Base-by-base conservation (phyloP, 1,139 yeast genomes). In the Blastobotrys elegans region DNA sequence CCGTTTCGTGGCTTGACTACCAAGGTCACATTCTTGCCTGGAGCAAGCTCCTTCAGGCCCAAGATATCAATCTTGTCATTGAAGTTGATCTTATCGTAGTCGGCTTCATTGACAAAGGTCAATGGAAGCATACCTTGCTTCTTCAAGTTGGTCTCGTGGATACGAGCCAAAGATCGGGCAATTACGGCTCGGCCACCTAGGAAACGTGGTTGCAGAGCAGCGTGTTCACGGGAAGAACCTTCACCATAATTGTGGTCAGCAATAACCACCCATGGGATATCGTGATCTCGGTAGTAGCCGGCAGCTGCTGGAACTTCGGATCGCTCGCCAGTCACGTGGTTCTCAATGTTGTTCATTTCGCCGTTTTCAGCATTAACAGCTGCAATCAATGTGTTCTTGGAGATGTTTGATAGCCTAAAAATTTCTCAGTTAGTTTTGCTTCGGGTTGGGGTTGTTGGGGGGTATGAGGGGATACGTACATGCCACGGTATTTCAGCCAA, bases 401-500 rank as follows among this genome's bases (percentile, higher is more conserved):
- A 89, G 69, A 92, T 92, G 84, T 92, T 92, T n/a, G n/a, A n/a
- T n/a, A n/a, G n/a, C n/a, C n/a, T n/a, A n/a, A n/a, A n/a, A n/a
- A n/a, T n/a, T n/a, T n/a, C n/a, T n/a, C n/a, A n/a, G n/a, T n/a
- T n/a, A n/a, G n/a, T n/a, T n/a, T n/a, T n/a, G n/a, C n/a, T n/a
- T n/a, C n/a, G n/a, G n/a, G n/a, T n/a, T n/a, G n/a, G n/a, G n/a
- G n/a, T n/a, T n/a, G n/a, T n/a, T n/a, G n/a, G n/a, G n/a, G n/a
- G n/a, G n/a, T n/a, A n/a, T n/a, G n/a, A n/a, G n/a, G n/a, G n/a
- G n/a, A n/a, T n/a, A n/a, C n/a, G n/a, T n/a, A n/a, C n/a, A n/a
- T 98, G 77, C 98, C 98, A 80, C 97, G 88, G 95, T 92, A 92
- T 79, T 92, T 92, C 80, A 92, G 87, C 98, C 98, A 92, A 70